Conservation (phyloP, 495 filamentous ascomycete genomes). For the Neurospora pannonica region DNA sequence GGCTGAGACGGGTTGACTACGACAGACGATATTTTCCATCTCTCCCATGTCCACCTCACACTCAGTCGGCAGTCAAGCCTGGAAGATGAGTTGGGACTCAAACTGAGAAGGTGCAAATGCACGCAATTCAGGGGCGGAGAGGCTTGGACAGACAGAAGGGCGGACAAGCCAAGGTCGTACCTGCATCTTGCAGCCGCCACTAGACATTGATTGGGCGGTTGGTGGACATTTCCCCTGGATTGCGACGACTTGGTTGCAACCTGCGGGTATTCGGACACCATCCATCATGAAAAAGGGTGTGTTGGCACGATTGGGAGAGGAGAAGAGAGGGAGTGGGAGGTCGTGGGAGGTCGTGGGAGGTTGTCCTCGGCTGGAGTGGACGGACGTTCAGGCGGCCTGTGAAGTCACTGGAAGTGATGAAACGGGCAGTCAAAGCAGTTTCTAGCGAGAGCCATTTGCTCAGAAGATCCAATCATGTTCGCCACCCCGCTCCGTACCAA, state of each 20-base stretch:
- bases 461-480: not conserved
- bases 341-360: not conserved
- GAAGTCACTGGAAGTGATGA: not conserved
- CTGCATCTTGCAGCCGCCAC: not conserved
- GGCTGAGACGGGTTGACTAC: not conserved
- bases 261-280: not conserved
- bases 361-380: not conserved
- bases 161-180: not conserved
- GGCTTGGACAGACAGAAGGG: not conserved
- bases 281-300: not conserved
- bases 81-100: not conserved
- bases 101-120: not conserved
- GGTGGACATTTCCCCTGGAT: not conserved
- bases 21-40: not conserved
- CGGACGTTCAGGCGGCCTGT: not conserved
- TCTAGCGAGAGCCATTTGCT: not conserved
- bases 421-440: not conserved
- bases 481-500: not conserved
- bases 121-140: not conserved
- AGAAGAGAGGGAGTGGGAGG: not conserved
- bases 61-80: not conserved
- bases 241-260: not conserved
- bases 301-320: not conserved
- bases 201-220: not conserved
- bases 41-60: not conserved